Conservation (phyloP, 140 eudicot genomes). For the Cichorium intybus region DNA sequence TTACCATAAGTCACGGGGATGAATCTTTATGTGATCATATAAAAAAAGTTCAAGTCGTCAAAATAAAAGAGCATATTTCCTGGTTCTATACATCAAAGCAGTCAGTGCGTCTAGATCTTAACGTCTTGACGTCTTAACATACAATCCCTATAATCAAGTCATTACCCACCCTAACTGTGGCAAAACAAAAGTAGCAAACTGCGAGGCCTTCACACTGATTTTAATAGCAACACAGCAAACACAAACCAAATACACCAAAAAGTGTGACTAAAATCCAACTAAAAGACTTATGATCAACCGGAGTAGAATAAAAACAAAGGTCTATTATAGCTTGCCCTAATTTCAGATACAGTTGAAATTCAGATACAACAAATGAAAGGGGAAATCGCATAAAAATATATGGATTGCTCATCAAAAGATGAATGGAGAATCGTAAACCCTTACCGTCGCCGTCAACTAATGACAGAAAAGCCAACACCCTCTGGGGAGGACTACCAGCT, state of each 20-base stretch:
- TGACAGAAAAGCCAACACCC: neutral
- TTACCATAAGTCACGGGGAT: no score
- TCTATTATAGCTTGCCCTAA: slow-evolving; percentile 22
- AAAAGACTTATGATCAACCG: neutral
- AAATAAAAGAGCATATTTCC: neutral
- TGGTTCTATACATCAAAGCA: neutral
- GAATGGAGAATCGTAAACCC: neutral
- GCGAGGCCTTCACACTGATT: neutral
- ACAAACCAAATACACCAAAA: neutral
- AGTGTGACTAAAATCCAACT: neutral
- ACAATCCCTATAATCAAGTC: neutral
- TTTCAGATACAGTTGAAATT: neutral
- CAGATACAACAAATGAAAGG: neutral
- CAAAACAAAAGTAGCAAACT: neutral
- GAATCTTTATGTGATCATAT: neutral
- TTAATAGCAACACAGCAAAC: slow-evolving; percentile 3
- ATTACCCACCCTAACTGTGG: neutral
- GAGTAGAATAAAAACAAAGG: slow-evolving; percentile 3
- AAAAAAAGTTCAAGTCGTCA: neutral
- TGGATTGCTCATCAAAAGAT: neutral
- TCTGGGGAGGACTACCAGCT: slow-evolving; percentile 1
- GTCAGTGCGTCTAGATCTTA: neutral
- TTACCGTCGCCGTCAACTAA: slow-evolving; percentile 13
- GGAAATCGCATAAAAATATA: neutral
- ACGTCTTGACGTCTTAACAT: no score